Base-by-base conservation (phyloP, 1,284 basidiomycete genomes). In the Ceratobasidium sp. region DNA sequence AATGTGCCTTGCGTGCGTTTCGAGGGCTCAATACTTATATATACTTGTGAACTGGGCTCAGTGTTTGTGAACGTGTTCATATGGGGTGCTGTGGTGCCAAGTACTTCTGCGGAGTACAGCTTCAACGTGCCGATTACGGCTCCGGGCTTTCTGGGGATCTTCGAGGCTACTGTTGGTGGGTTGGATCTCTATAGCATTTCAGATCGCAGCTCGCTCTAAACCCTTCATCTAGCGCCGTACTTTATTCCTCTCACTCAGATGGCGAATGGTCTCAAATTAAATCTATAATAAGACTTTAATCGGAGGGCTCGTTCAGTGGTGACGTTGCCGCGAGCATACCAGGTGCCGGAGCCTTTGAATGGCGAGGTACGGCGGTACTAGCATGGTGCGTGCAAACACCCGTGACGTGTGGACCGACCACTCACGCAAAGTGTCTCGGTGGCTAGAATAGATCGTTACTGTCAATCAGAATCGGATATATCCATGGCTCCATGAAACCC, bases 161-260 rank as follows among this genome's bases (percentile, higher is more conserved):
- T 84, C 73, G 83, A 84, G 73, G 84, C 83, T 55, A 83, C 83
- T 7, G 83, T 84, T 13, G 82, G 82, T 80, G 62, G 69, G 81
- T 79, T 18, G 38, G 13, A 66, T 44, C 13, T 35, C 7, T 30
- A 28, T 32, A 16, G 38, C 28, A 35, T n/a, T 32, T 2, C n/a
- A 30, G 18, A 11, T n/a, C n/a, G n/a, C n/a, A n/a, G n/a, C 26
- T 43, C 30, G 18, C 18, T 43, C 5, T 63, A n/a, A n/a, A 50
- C 21, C 7, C 2, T 23, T 61, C n/a, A 54, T 14, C 21, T 38
- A 73, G 72, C 74, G 23, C 83, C 83, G 16, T 81, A 80, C 61
- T 84, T 84, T 74, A 83, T 84, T 38, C 82, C 82, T 0, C 81
- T 84, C 43, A 84, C 83, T 9, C 82, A 83, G 73, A 84, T 84